Base-by-base conservation (phyloP, 179 eudicot genomes). In the Beta lomatogona region DNA sequence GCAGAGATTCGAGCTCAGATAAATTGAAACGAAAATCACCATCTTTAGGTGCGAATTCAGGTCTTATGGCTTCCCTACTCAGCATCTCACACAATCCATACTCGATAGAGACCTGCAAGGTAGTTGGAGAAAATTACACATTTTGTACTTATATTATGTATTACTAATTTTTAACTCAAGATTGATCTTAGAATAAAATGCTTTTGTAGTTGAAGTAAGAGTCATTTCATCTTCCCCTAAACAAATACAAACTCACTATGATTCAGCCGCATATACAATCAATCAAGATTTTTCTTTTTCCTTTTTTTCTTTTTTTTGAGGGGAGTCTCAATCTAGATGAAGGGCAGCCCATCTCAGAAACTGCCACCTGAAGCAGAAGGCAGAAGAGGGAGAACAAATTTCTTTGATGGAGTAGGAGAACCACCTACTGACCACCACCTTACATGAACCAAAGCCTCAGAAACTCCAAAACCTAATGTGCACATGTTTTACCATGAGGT, bases 51-150 rank as follows among this genome's bases (percentile, higher is more conserved):
- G 90, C 89, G 50, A 74, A 77, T 3, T 79, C 75, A 75, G 88
- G 77, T 84, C 98, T 86, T 80, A 94, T 91, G 65, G 98, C 97
- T 78, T 79, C 82, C 70, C 69, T 83, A 79, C 84, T 90, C 86
- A 94, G 74, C 98, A 94, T 93, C 84, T 94, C 98, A 77, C 92
- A 91, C 71, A 93, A 84, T 54, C 98, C 98, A 81, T 87, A 93
- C 84, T 94, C 98, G 50, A 93, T 81, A 9, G 97, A 88, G 44
- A 91, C 92, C 98, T 94, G 85, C 61, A 86, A 54, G 77, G 18
- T 3, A 79, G 67, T 36, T 58, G 44, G 21, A 66, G 28, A 59
- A 59, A 9, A 70, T 44, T 25, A 83, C 59, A 60, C 48, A 46
- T 9, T 21, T 46, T 0, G 59, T 59, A 53, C 71, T 28, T 2